phyloP scores from a whole-genome alignment of 306 rosid genomes.

The Phaseolus lunatus region DNA sequence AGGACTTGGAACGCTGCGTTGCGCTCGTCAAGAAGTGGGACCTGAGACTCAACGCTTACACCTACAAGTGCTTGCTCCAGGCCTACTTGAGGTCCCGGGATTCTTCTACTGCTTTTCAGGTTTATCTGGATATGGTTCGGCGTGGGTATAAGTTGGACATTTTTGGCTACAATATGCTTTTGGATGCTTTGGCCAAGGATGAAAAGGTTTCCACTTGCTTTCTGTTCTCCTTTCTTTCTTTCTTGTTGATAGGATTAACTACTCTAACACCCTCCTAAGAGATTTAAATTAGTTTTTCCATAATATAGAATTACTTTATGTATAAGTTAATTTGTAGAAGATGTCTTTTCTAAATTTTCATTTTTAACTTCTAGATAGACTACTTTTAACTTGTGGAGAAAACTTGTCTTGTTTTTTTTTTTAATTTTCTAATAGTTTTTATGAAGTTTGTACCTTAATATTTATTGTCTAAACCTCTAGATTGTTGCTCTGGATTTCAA shows the following conservation, averaged over 20 bases:
- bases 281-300: too few species aligned
- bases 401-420: too few species aligned
- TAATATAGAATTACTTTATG: too few species aligned
- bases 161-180: slow-evolving; percentile 79
- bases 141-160: slow-evolving; percentile 72
- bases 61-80: slow-evolving; percentile 90
- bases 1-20: slow-evolving; percentile 61
- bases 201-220: slow-evolving; percentile 58
- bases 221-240: background rate
- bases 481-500: background rate
- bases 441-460: background rate
- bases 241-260: background rate
- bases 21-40: slow-evolving; percentile 81
- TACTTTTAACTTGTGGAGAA: too few species aligned
- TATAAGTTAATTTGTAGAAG: too few species aligned
- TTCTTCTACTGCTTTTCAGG: slow-evolving; percentile 57
- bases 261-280: too few species aligned
- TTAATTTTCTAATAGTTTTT: too few species aligned
- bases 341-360: too few species aligned
- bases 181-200: slow-evolving; percentile 82
- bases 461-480: background rate
- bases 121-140: slow-evolving; percentile 62
- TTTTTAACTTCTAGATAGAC: too few species aligned
- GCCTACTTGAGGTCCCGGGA: slow-evolving; percentile 74
- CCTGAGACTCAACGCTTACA: slow-evolving; percentile 70